Evolutionary conservation across 345 rosid species (phyloP), one percentile per base, ranked within the genome.

Genomic region (Psidium guajava): DNA sequence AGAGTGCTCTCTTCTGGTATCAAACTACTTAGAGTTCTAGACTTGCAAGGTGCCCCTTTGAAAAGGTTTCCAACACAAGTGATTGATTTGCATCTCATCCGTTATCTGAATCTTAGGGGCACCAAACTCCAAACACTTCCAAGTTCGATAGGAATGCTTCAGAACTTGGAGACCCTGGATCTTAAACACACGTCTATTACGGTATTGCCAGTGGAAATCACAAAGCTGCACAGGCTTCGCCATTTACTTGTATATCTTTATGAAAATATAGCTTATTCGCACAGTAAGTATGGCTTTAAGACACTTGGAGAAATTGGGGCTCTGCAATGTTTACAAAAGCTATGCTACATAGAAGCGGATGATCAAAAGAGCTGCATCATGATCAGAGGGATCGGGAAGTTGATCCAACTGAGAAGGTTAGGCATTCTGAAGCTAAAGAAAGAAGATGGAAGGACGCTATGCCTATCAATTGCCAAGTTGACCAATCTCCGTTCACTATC

Each of bases 91-190:
- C 75, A 22, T 53, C 82, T 81, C n/a, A 44, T 89, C n/a, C 86
- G n/a, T 53, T 87, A 85, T 61, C 84, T 89, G 5, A 89, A 86
- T 83, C 64, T 59, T n/a, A 87, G 84, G 50, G 25, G 80, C 54
- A 87, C 90, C 53, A 82, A 83, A 82, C 81, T 87, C 27, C 82
- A 74, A 77, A 27, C 3, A 21, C 56, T 89, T 86, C 88, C 91
- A 59, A 73, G 88, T 25, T 84, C n/a, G 18, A 89, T 89, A 24
- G 88, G 89, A 54, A 86, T 86, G 87, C 91, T 89, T 59, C 86
- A 87, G 32, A 84, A 61, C 80, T 85, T 89, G 0, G 91, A 89
- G 86, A 87, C 88, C 40, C 84, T 87, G 44, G 88, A 87, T 83
- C 88, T 87, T 28, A 89, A 89, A 56, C 88, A 84, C 59, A 55